phyloP scores from a whole-genome alignment of 768 basidiomycete genomes.

The Lactarius sanguifluus region DNA sequence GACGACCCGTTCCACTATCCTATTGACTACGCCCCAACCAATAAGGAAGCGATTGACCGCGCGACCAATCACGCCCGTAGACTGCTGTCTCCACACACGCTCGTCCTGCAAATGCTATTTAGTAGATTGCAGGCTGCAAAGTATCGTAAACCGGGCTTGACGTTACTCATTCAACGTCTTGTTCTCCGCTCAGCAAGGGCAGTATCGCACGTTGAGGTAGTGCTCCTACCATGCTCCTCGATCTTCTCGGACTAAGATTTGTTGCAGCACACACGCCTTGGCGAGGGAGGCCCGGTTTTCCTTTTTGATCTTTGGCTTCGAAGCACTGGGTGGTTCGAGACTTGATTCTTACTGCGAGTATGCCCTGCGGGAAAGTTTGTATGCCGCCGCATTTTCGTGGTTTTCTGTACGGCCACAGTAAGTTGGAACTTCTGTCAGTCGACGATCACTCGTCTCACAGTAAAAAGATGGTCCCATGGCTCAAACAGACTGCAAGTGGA shows the following conservation, averaged over 20 bases:
- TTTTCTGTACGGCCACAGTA: constrained; percentile 93
- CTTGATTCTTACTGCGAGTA: constrained; percentile 83
- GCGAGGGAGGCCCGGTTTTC: constrained; percentile 90
- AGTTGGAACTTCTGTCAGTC: constrained; percentile 34
- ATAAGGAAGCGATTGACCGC: constrained; percentile 79
- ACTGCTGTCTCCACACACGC: constrained; percentile 76
- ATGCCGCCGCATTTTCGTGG: constrained; percentile 83
- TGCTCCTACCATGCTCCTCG: background rate
- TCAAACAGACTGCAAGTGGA: constrained; percentile 88
- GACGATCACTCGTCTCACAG: background rate
- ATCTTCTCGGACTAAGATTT: background rate
- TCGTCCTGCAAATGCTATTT: constrained; percentile 84
- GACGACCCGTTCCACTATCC: constrained; percentile 85
- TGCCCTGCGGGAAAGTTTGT: constrained; percentile 70
- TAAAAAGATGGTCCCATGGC: constrained; percentile 89
- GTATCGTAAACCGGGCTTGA: constrained; percentile 80
- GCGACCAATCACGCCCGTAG: constrained; percentile 67
- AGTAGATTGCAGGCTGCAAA: constrained; percentile 93
- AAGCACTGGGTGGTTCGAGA: constrained; percentile 83
- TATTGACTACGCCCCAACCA: constrained; percentile 86
- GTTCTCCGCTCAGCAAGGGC: constrained; percentile 77
- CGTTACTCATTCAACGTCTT: constrained; percentile 82
- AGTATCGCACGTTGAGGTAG: constrained; percentile 72
- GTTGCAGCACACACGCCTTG: constrained; percentile 79
- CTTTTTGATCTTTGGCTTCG: constrained; percentile 90